Base-by-base conservation (phyloP, 192 early-diverging fungal genomes). In the Backusella australiensis region DNA sequence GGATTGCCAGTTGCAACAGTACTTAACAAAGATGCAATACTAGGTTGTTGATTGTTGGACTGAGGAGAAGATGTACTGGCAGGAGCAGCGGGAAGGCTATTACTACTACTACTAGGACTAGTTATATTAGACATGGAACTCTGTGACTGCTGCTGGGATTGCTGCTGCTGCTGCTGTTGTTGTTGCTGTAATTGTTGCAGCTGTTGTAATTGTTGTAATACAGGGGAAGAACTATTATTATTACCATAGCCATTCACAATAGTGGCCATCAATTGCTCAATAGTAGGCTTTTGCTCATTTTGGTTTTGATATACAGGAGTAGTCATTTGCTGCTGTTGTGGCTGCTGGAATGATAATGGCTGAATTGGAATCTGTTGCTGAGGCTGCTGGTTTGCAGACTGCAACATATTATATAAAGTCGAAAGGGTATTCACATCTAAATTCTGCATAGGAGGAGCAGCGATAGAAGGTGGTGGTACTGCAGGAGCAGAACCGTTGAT, bases 391-490 rank as follows among this genome's bases (percentile, higher is more conserved):
- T 68, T 39, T 15, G 39, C 26, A 67, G 74, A 29, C 12, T 66
- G 63, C 21, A 46, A 21, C 32, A 75, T 41, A 34, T 67, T 75
- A 67, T 67, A 75, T 34, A 75, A 29, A 46, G 74, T 42, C 1
- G 74, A 38, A 67, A 75, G 74, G 59, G 74, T 75, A 67, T 75
- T 75, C 3, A 75, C 63, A 67, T 75, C 74, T 46, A 67, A 44
- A 4, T 72, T 72, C 32, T 46, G 70, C 12, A 32, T 26, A 4
- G 44, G 32, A 11, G 23, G 21, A 29, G 70, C n/a, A 17, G 29
- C 17, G 11, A 11, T 19, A 32, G 70, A 42, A 72, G 70, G 12
- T 46, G 70, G 19, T 17, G 69, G 32, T 32, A 32, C 36, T 44
- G 39, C 11, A 46, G 26, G 6, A 46, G 69, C 17, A 32, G 69